These are phyloP conservation scores for Boletellus dicymbophilus DNA, from an alignment of 1,284 basidiomycete genomes.

Conservation along the genomic window DNA sequence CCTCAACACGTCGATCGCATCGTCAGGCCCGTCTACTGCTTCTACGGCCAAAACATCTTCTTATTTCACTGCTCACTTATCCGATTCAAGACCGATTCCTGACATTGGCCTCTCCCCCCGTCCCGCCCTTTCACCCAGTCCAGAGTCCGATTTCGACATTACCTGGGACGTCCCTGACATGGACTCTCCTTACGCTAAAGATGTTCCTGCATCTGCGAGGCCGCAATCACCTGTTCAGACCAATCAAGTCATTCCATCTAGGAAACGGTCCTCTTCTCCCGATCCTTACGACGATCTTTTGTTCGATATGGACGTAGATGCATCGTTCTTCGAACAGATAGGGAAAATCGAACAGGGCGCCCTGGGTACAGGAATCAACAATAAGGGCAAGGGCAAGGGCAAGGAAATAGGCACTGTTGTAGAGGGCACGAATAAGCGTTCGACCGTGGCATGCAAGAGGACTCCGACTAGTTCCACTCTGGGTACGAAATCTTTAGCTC, in stretches of 20 bases:
- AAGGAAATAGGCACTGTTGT: slow-evolving; percentile 15
- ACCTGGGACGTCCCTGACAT: slow-evolving; percentile 15
- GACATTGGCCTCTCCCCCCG: slow-evolving; percentile 33
- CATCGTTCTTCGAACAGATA: slow-evolving; percentile 31
- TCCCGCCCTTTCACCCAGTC: background rate
- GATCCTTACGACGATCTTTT: slow-evolving; percentile 28
- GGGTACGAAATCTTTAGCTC: slow-evolving; percentile 21
- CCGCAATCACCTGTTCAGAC: background rate
- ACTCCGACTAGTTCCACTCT: slow-evolving; percentile 1
- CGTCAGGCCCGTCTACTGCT: slow-evolving; percentile 9
- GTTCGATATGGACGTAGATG: slow-evolving; percentile 22
- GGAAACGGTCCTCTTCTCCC: slow-evolving; percentile 12
- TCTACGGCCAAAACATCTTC: slow-evolving; percentile 13
- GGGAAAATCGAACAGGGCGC: slow-evolving; percentile 31
- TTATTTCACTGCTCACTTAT: slow-evolving; percentile 20
- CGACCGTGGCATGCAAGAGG: slow-evolving; percentile 5
- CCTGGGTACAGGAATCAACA: slow-evolving; percentile 2
- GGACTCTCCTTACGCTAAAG: background rate
- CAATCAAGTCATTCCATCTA: background rate
- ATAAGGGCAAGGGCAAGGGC: slow-evolving; percentile 21
- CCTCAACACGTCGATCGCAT: background rate
- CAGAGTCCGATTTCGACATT: slow-evolving; percentile 10
- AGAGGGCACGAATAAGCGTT: slow-evolving; percentile 1
- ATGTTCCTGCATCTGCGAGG: background rate
- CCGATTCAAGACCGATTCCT: slow-evolving; percentile 11